Evolutionary conservation across 345 rosid species (phyloP).

Genomic region (Murraya paniculata): DNA sequence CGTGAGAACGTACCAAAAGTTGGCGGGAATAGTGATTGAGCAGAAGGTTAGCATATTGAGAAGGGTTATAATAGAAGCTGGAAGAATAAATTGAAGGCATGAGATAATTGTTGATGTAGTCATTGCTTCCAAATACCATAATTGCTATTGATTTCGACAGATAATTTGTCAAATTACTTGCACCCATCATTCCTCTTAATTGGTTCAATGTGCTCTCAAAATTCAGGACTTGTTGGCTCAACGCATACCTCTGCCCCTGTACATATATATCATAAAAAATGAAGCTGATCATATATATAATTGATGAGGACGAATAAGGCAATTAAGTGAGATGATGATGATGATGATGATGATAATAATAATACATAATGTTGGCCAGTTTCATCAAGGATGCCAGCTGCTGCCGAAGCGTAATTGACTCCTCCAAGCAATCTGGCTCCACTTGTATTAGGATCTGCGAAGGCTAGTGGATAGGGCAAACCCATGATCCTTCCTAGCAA

Average conservation of each 20-base stretch:
- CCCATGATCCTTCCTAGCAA: conserved; percentile 59
- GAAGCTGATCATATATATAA: neutral
- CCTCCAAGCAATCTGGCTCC: conserved; percentile 64
- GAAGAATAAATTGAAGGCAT: conserved; percentile 66
- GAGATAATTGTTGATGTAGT: conserved; percentile 93
- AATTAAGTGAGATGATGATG: neutral
- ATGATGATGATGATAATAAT: too few relatives aligned
- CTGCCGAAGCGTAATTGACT: conserved; percentile 86
- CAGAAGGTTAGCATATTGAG: conserved; percentile 58
- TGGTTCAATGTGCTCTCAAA: conserved; percentile 61
- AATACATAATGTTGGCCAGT: conserved; percentile 69
- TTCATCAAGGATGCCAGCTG: conserved; percentile 85
- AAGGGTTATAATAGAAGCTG: conserved; percentile 48
- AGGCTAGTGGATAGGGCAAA: conserved; percentile 56
- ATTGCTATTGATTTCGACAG: conserved; percentile 48
- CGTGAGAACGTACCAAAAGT: conserved; percentile 51
- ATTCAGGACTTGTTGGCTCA: conserved; percentile 67
- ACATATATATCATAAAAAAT: neutral
- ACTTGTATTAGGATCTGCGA: conserved; percentile 57
- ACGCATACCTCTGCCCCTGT: conserved; percentile 60
- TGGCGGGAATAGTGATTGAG: conserved; percentile 61
- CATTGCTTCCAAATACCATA: conserved; percentile 81
- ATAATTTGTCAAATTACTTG: conserved; percentile 42
- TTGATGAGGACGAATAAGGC: neutral
- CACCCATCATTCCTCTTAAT: conserved; percentile 45